These are phyloP conservation scores for Schizosaccharomyces osmophilus DNA, from an alignment of 805 yeast genomes.

Conservation along the genomic window DNA sequence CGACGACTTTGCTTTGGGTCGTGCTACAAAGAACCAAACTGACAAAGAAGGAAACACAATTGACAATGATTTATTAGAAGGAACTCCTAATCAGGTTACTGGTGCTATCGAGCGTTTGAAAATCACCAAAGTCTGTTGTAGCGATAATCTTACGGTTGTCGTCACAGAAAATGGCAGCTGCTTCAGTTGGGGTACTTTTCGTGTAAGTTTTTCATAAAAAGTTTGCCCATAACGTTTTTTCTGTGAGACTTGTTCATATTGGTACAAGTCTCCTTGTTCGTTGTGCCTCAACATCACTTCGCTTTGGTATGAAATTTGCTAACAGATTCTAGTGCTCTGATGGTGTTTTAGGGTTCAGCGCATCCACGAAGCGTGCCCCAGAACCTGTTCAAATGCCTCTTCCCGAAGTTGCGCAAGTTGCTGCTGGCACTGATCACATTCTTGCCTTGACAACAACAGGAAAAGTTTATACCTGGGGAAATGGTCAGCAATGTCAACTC, in stretches of 20 bases:
- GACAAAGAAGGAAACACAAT: slow-evolving; percentile 44
- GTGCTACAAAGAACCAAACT: slow-evolving; percentile 40
- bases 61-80: slow-evolving; percentile 41
- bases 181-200: slow-evolving; percentile 91
- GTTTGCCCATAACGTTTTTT: too few species aligned
- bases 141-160: slow-evolving; percentile 73
- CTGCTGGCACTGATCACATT: slow-evolving; percentile 82
- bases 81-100: slow-evolving; percentile 63
- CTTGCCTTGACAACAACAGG: slow-evolving; percentile 67
- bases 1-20: slow-evolving; percentile 75
- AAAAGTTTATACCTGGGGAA: slow-evolving; percentile 88
- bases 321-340: slow-evolving; percentile 37
- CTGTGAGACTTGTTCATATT: too few species aligned
- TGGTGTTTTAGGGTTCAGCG: slow-evolving; percentile 66
- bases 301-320: neutral
- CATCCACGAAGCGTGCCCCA: slow-evolving; percentile 35
- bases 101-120: slow-evolving; percentile 24
- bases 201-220: slow-evolving; percentile 7
- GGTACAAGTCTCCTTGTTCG: too few species aligned
- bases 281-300: too few species aligned
- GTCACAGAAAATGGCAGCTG: slow-evolving; percentile 63
- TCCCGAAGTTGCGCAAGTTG: slow-evolving; percentile 52
- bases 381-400: slow-evolving; percentile 42
- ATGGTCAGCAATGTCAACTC: slow-evolving; percentile 77
- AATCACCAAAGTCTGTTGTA: slow-evolving; percentile 66